These are phyloP conservation scores for Fusarium zealandicum DNA, from an alignment of 2,329 filamentous ascomycete genomes.

Conservation along the genomic window DNA sequence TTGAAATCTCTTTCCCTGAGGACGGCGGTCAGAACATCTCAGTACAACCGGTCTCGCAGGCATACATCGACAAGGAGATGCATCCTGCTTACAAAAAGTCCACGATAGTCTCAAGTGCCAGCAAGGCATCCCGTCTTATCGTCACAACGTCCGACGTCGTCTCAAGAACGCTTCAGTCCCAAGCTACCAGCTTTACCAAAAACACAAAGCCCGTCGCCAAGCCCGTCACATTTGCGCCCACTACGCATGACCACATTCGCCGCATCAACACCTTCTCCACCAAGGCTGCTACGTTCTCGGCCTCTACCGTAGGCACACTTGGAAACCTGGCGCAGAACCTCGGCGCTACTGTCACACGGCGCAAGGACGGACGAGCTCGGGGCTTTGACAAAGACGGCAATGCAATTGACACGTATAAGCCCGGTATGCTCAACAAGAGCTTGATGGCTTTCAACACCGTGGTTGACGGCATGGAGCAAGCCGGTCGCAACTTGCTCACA, in stretches of 20 bases:
- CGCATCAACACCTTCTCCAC: slow-evolving; percentile 88
- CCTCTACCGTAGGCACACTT: slow-evolving; percentile 87
- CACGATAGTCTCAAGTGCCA: slow-evolving; percentile 83
- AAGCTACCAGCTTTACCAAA: slow-evolving; percentile 81
- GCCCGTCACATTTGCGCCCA: slow-evolving; percentile 86
- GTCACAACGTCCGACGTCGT: slow-evolving; percentile 86
- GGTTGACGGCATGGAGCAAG: slow-evolving; percentile 90
- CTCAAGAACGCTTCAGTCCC: slow-evolving; percentile 76
- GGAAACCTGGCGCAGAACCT: slow-evolving; percentile 87
- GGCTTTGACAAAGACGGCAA: slow-evolving; percentile 76
- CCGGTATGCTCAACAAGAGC: slow-evolving; percentile 91
- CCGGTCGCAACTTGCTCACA: slow-evolving; percentile 78
- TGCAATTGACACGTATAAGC: slow-evolving; percentile 74
- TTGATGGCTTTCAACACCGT: slow-evolving; percentile 96
- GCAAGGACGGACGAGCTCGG: slow-evolving; percentile 60
- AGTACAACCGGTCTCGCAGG: slow-evolving; percentile 70
- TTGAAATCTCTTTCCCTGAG: slow-evolving; percentile 76
- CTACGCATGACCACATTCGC: slow-evolving; percentile 84
- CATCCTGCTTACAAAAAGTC: slow-evolving; percentile 94
- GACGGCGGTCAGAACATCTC: slow-evolving; percentile 70
- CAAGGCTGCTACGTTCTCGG: slow-evolving; percentile 78
- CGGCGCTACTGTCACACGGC: slow-evolving; percentile 72
- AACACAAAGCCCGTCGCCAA: slow-evolving; percentile 79
- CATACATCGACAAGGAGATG: slow-evolving; percentile 78
- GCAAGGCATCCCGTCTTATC: slow-evolving; percentile 87